These are phyloP conservation scores for Plasmodium reichenowi DNA, from an alignment of 169 alveolate species.

Conservation along the genomic window DNA sequence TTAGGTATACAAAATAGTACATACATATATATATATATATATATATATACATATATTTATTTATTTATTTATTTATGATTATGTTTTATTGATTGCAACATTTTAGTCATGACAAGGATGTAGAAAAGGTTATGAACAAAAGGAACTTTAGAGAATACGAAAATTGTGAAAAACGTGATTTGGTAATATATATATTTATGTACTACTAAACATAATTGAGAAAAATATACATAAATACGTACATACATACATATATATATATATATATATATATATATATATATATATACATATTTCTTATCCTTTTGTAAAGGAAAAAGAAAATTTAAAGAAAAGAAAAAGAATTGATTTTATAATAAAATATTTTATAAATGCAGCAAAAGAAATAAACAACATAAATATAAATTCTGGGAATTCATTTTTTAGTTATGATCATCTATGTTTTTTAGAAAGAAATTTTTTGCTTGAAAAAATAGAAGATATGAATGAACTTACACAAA, in stretches of 20 bases:
- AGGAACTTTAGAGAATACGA: conserved; percentile 26
- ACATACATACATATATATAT: neutral
- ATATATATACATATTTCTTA: conserved; percentile 1
- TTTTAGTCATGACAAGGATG: conserved; percentile 28
- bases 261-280: neutral
- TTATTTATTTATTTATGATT: neutral
- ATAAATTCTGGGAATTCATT: conserved; percentile 27
- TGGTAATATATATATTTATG: conserved; percentile 21
- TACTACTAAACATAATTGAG: neutral
- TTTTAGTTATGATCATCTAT: conserved; percentile 26
- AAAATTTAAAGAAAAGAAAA: conserved; percentile 5
- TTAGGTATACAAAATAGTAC: conserved; percentile 16
- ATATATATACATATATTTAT: neutral
- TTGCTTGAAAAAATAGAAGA: conserved; percentile 46
- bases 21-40: neutral
- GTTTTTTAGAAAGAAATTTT: conserved; percentile 32
- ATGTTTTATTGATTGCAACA: neutral
- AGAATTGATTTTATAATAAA: conserved; percentile 27
- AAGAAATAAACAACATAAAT: conserved; percentile 11
- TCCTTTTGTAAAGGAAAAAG: conserved; percentile 27
- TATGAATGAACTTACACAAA: conserved; percentile 32
- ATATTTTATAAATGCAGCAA: conserved; percentile 33
- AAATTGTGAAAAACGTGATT: conserved; percentile 14
- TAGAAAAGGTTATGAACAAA: conserved; percentile 19
- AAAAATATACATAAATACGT: neutral